Evolutionary conservation across 306 rosid species (phyloP), one percentile per base, ranked within the genome.

Genomic region (Fragaria vesca): DNA sequence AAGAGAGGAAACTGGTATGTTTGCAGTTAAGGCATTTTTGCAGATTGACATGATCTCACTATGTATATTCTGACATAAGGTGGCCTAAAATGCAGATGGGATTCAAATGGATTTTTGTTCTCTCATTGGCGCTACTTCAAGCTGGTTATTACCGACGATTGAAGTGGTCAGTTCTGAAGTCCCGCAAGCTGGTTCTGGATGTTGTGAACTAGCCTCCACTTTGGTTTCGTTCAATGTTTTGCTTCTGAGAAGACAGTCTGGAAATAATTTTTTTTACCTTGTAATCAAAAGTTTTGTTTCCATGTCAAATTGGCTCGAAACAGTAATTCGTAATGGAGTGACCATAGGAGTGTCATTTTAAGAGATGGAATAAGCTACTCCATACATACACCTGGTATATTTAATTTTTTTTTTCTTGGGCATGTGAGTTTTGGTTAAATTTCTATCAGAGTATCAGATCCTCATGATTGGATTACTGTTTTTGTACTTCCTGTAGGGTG

Each of bases 141-240:
- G 99, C 99, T 21, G 99, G 87, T 0, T 96, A 96, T 55, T 96
- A 89, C 82, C 92, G 99, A 21, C 97, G 99, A 26, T 81, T 95
- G 82, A 87, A 78, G 86, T 96, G 99, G 99, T 93, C 97, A 1
- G 88, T 89, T 87, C 82, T 91, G 8, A 96, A 96, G 94, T 96
- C 99, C 36, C 98, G 98, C 84, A 96, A 96, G 89, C 88, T 96
- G 89, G 96, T 96, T 83, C 89, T 96, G 60, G 98, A 96, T 80
- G 99, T 93, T 66, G 95, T 96, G 82, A 96, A 96, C 85, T 91
- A 93, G 91, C 78, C 79, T 58, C 80, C 78, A 67, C 60, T 73
- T 54, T 45, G 55, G 70, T 78, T 84, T 79, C 78, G 2, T 73
- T 77, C 74, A 28, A 30, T 74, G 73, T 82, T 87, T 66, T 77